Conservation (phyloP, 768 basidiomycete genomes). For the Boletus sp. region DNA sequence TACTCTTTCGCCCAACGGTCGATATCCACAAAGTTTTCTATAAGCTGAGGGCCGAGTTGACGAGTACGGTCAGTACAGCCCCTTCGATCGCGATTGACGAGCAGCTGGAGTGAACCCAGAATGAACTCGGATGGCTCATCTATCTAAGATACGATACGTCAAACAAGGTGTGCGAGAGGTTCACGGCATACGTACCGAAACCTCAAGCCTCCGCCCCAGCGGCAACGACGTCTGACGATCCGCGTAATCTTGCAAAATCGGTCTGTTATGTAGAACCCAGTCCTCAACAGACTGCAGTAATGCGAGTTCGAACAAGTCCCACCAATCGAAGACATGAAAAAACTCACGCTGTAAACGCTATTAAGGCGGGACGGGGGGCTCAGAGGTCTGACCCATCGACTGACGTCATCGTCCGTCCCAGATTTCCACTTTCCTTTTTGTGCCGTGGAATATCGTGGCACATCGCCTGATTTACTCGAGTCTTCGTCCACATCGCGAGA, state of each 20-base stretch:
- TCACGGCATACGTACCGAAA: conserved; percentile 19
- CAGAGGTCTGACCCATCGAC: background rate
- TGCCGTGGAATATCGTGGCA: conserved; percentile 2
- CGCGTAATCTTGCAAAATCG: conserved; percentile 27
- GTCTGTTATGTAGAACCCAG: conserved; percentile 25
- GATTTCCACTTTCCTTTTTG: conserved; percentile 20
- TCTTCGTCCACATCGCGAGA: background rate
- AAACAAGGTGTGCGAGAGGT: background rate
- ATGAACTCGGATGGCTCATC: conserved; percentile 26
- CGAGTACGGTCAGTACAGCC: conserved; percentile 14
- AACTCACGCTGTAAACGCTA: conserved; percentile 3
- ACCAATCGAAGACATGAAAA: background rate
- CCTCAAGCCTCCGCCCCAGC: conserved; percentile 22
- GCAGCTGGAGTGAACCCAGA: conserved; percentile 27
- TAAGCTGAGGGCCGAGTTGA: conserved; percentile 28
- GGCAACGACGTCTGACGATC: conserved; percentile 27
- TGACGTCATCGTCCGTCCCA: background rate
- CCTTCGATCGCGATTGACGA: conserved; percentile 26
- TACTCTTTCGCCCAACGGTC: conserved; percentile 28
- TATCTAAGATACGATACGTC: conserved; percentile 15
- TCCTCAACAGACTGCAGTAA: conserved; percentile 15
- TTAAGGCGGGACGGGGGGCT: conserved; percentile 1
- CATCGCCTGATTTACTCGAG: background rate
- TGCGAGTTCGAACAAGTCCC: background rate
- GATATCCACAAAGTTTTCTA: conserved; percentile 32